These are phyloP conservation scores for Aspergillus sp. DNA, from an alignment of 2,329 filamentous ascomycete species.

Conservation along the genomic window DNA sequence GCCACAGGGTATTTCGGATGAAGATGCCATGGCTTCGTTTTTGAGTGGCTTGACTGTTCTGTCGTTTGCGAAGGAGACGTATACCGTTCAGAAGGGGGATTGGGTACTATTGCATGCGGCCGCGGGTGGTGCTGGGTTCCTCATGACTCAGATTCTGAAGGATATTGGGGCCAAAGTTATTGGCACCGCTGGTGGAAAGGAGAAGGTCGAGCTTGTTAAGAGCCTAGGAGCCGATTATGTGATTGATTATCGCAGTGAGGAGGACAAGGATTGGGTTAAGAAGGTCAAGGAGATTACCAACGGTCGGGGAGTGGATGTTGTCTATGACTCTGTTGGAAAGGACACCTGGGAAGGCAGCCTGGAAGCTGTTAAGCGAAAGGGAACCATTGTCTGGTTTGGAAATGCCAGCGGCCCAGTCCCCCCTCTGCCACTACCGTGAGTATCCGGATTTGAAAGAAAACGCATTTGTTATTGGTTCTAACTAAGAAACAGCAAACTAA, in stretches of 20 bases:
- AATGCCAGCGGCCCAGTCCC: slow-evolving; percentile 78
- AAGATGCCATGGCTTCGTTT: slow-evolving; percentile 67
- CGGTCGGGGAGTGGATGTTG: slow-evolving; percentile 70
- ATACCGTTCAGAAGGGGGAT: slow-evolving; percentile 70
- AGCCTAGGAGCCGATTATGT: slow-evolving; percentile 67
- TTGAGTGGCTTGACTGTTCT: slow-evolving; percentile 82
- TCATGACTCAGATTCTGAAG: slow-evolving; percentile 73
- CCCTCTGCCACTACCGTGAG: slow-evolving; percentile 64
- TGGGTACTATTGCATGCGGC: slow-evolving; percentile 85
- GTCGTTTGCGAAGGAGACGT: slow-evolving; percentile 73
- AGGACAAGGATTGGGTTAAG: slow-evolving; percentile 75
- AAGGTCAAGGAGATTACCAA: slow-evolving; percentile 80
- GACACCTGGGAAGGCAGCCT: slow-evolving; percentile 78
- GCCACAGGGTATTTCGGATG: slow-evolving; percentile 60
- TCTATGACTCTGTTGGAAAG: slow-evolving; percentile 86
- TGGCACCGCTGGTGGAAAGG: slow-evolving; percentile 71
- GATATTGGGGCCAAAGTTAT: slow-evolving; percentile 74
- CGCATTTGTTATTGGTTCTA: slow-evolving; percentile 6
- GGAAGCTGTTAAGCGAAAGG: slow-evolving; percentile 73
- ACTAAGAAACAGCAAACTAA: slow-evolving; percentile 44
- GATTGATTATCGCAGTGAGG: slow-evolving; percentile 80
- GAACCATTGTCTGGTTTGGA: slow-evolving; percentile 74
- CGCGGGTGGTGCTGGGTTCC: slow-evolving; percentile 75
- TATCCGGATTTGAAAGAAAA: slow-evolving; percentile 31
- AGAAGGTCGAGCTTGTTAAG: slow-evolving; percentile 70